These are phyloP conservation scores for Pleurotus tuoliensis DNA, from an alignment of 768 basidiomycete species.

Conservation along the genomic window DNA sequence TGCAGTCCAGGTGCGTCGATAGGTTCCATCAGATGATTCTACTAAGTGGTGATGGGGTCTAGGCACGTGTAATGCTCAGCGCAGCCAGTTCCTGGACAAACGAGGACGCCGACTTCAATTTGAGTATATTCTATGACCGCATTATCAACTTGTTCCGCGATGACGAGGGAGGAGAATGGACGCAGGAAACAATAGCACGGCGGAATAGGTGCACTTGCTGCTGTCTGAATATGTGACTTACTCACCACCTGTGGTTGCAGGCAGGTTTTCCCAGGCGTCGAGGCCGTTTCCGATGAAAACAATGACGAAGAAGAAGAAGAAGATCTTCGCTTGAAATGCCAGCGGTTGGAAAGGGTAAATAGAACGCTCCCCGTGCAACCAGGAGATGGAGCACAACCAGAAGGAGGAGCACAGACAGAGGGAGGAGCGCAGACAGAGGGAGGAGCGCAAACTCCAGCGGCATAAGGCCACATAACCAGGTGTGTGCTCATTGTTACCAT, in stretches of 20 bases:
- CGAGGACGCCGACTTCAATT: constrained; percentile 17
- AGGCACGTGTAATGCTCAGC: constrained; percentile 19
- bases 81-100: constrained; percentile 12
- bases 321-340: background rate
- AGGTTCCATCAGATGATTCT: background rate
- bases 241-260: background rate
- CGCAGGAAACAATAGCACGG: constrained; percentile 2
- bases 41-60: background rate
- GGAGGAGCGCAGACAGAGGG: background rate
- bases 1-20: constrained; percentile 20
- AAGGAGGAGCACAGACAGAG: background rate
- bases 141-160: constrained; percentile 19
- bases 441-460: too few relatives aligned
- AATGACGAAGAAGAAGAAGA: background rate
- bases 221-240: too few relatives aligned
- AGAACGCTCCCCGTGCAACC: background rate
- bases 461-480: too few relatives aligned
- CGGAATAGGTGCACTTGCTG: background rate
- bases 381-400: background rate
- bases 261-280: background rate
- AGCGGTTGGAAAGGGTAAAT: background rate
- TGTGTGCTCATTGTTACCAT: too few relatives aligned
- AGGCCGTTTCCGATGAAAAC: background rate
- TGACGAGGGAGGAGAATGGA: constrained; percentile 1
- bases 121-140: constrained; percentile 13